phyloP scores from a whole-genome alignment of 2,329 filamentous ascomycete genomes.

The Thielaviopsis populi region DNA sequence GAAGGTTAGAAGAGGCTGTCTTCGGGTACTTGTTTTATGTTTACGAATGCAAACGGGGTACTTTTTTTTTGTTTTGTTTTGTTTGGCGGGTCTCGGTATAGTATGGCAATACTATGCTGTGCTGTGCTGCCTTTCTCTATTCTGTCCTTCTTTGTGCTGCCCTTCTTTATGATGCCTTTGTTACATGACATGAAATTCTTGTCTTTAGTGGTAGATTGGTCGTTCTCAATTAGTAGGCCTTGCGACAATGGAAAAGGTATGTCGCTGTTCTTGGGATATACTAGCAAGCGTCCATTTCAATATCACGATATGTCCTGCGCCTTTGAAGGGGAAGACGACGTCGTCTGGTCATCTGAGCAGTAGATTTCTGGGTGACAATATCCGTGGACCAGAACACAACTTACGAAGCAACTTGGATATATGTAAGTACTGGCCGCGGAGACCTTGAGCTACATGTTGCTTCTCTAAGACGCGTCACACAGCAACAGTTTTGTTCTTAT shows the following conservation, averaged over 20 bases:
- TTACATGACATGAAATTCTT: background rate
- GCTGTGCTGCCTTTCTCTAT: no score
- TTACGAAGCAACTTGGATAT: no score
- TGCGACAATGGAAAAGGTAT: background rate
- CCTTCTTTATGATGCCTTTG: background rate
- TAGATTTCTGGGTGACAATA: no score
- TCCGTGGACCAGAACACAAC: no score
- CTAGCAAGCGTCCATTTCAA: background rate
- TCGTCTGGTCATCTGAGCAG: no score
- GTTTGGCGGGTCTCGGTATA: background rate
- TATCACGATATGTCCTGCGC: background rate
- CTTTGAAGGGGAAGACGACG: background rate
- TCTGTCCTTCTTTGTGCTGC: background rate
- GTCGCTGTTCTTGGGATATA: background rate
- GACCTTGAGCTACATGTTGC: no score
- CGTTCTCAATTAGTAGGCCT: background rate
- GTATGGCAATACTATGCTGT: no score
- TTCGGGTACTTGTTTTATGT: background rate
- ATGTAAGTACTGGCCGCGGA: no score
- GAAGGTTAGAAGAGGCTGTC: slow-evolving; percentile 18
- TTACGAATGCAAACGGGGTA: background rate
- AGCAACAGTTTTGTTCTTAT: no score
- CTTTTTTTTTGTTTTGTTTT: no score
- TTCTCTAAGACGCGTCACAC: no score
- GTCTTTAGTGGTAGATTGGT: background rate